These are phyloP conservation scores for Alternaria metachromatica DNA, from an alignment of 2,329 filamentous ascomycete genomes.

Conservation along the genomic window DNA sequence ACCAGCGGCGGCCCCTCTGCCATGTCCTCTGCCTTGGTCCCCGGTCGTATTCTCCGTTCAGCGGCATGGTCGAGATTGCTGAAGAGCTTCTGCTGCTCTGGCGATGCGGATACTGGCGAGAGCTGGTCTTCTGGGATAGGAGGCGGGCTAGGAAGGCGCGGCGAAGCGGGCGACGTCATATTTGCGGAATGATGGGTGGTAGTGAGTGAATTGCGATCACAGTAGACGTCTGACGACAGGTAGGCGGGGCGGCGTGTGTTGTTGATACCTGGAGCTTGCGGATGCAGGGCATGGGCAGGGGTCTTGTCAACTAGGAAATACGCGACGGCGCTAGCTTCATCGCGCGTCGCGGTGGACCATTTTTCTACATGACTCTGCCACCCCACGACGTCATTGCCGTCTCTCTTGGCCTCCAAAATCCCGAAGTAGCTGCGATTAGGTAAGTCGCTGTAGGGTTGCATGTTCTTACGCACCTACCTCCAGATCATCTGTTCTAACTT, in stretches of 20 bases:
- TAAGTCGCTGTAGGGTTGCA: not conserved
- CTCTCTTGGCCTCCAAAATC: not conserved
- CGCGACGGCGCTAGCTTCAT: constrained; percentile 9
- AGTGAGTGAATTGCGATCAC: not conserved
- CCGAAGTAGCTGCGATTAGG: not conserved
- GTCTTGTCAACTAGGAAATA: not conserved
- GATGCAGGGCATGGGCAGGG: constrained; percentile 27
- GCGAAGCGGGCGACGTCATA: constrained; percentile 63
- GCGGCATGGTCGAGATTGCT: constrained; percentile 74
- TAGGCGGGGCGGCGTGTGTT: constrained; percentile 15
- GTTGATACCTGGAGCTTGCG: constrained; percentile 21
- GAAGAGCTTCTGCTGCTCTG: constrained; percentile 61
- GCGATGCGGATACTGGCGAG: constrained; percentile 71
- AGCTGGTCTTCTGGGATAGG: constrained; percentile 95
- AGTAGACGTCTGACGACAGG: not conserved
- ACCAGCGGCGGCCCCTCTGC: constrained; percentile 87
- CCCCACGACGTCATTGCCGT: constrained; percentile 12
- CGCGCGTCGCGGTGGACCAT: not conserved
- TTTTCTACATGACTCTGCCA: constrained; percentile 9
- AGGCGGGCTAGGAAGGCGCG: constrained; percentile 91
- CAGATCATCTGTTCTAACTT: not conserved
- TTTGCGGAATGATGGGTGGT: not conserved
- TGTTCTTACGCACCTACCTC: not conserved
- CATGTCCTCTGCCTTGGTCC: constrained; percentile 92
- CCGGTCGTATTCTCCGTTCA: constrained; percentile 85